Conservation (phyloP, 2,329 filamentous ascomycete species). For the Amylocarpus encephaloides region DNA sequence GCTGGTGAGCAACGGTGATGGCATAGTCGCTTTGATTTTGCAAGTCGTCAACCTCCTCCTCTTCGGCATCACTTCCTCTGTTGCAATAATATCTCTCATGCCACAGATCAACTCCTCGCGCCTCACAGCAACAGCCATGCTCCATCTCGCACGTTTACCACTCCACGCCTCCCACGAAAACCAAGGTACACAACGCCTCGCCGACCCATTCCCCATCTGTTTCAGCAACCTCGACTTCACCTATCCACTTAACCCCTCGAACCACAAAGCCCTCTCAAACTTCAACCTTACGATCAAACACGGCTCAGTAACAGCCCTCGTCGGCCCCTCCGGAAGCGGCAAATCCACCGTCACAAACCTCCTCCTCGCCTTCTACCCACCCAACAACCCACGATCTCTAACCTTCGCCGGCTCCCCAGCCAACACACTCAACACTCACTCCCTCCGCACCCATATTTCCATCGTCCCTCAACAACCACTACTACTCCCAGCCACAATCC, state of each 20-base stretch:
- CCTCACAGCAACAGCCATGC: conserved; percentile 64
- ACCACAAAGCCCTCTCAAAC: conserved; percentile 49
- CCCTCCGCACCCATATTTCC: conserved; percentile 55
- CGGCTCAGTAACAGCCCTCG: conserved; percentile 67
- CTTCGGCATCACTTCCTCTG: conserved; percentile 72
- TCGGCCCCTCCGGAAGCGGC: conserved; percentile 80
- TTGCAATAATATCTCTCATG: conserved; percentile 63
- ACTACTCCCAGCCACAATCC: conserved; percentile 71
- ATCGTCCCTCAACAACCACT: conserved; percentile 66
- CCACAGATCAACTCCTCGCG: conserved; percentile 74
- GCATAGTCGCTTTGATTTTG: conserved; percentile 53
- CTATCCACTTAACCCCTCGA: conserved; percentile 54
- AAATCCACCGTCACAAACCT: conserved; percentile 80
- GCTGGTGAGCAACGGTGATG: conserved; percentile 47
- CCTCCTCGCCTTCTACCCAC: conserved; percentile 55
- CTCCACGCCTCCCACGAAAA: conserved; percentile 20
- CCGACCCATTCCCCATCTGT: conserved; percentile 38
- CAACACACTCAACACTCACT: conserved; percentile 49
- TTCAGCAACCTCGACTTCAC: conserved; percentile 61
- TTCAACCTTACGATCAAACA: conserved; percentile 59
- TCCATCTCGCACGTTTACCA: conserved; percentile 62
- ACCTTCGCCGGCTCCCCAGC: conserved; percentile 55
- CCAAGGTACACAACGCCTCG: conserved; percentile 43
- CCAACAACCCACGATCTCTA: conserved; percentile 21
- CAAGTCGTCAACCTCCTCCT: conserved; percentile 76